Evolutionary conservation across 1,284 basidiomycete species (phyloP), one percentile per base, ranked within the genome.

Genomic region (Rhizoctonia solani): DNA sequence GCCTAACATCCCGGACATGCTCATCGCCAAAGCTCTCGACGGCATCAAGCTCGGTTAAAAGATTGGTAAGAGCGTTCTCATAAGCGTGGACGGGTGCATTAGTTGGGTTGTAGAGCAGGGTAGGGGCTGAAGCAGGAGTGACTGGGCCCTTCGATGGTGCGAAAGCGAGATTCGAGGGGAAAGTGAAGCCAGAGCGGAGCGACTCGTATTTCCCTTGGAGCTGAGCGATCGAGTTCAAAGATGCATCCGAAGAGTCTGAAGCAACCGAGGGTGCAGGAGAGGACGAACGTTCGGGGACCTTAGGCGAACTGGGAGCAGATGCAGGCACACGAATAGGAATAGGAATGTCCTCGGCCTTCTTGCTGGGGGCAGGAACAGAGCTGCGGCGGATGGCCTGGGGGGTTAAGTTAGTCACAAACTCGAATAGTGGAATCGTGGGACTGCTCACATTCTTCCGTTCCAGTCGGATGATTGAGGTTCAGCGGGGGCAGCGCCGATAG

Each of bases 41-140:
- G 0, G 80, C 84, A 71, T 92, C 90, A 4, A 90, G 81, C 67
- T 81, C 79, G 50, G 85, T 81, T 37, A 92, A 78, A 13, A 92
- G 75, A 65, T 82, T 82, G 63, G 84, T 82, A 59, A 91, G 79
- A 21, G 80, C 79, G 71, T 87, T 81, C 67, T 86, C 83, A 74
- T 86, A 86, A 54, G 79, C 81, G 55, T 85, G 82, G 29, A 88
- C 77, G 0, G 84, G 79, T 16, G 83, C 81, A 74, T 87, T 87
- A 61, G 73, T 75, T 1, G 82, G 75, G 52, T 82, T 83, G 77
- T 81, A 87, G 0, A 76, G 73, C 42, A 81, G 74, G 14, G 75
- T 70, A 11, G 79, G 76, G 41, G 73, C 67, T 19, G 68, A 56
- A 11, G 39, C 39, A 14, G 37, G 37, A 8, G 8, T 46, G 42